phyloP scores from a whole-genome alignment of 495 filamentous ascomycete genomes.

The Pseudoneurospora amorphoporcata region DNA sequence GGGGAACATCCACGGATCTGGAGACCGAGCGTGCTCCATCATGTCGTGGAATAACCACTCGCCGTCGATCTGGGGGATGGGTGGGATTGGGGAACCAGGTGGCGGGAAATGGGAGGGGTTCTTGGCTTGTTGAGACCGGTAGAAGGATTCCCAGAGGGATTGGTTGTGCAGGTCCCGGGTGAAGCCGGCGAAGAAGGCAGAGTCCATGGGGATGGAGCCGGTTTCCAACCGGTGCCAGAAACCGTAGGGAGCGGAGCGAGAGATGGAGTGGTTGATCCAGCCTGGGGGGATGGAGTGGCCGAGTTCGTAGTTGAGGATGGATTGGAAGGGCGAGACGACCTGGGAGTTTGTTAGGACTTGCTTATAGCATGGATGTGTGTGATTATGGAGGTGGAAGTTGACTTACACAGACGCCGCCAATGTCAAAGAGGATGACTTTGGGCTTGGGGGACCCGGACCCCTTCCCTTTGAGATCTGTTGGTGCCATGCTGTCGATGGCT shows the following conservation, averaged over 20 bases:
- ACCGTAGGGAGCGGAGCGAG: conserved; percentile 62
- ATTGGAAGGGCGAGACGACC: conserved; percentile 87
- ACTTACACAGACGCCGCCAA: conserved; percentile 93
- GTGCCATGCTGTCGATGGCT: conserved; percentile 17
- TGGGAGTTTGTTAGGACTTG: conserved; percentile 25
- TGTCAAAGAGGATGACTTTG: conserved; percentile 84
- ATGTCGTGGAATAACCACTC: conserved; percentile 82
- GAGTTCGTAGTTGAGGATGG: conserved; percentile 81
- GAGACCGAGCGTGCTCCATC: conserved; percentile 63
- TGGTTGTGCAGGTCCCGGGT: conserved; percentile 58
- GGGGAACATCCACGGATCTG: conserved; percentile 81
- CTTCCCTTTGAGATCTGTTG: conserved; percentile 11
- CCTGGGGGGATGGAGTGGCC: conserved; percentile 64
- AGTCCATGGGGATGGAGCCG: conserved; percentile 61
- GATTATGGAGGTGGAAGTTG: not conserved
- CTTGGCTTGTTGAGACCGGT: conserved; percentile 23
- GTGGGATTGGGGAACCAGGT: conserved; percentile 33
- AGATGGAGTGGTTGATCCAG: conserved; percentile 88
- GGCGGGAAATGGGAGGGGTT: conserved; percentile 14
- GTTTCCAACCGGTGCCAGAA: conserved; percentile 80
- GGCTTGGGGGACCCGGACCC: conserved; percentile 35
- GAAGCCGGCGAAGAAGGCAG: conserved; percentile 68
- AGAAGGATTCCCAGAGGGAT: conserved; percentile 51
- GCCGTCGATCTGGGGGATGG: conserved; percentile 64
- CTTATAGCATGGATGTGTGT: not conserved